Evolutionary conservation across 2,329 filamentous ascomycete species (phyloP).

Genomic region (Scortechinia acanthostroma): DNA sequence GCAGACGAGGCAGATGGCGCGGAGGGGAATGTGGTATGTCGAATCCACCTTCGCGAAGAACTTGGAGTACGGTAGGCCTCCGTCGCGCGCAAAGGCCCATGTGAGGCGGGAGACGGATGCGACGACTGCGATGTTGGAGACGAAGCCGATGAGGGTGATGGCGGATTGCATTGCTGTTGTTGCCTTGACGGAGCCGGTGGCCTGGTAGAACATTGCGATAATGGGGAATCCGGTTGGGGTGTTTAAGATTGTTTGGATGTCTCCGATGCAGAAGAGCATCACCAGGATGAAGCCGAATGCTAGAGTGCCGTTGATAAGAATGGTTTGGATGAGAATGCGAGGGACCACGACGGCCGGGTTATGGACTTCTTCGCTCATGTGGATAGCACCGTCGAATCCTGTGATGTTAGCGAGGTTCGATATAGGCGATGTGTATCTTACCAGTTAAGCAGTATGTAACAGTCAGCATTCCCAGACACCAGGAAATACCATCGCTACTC

Average conservation of each 20-base stretch:
- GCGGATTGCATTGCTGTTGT: background rate
- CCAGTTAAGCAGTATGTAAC: background rate
- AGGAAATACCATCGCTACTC: background rate
- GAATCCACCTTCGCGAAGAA: slow-evolving; percentile 3
- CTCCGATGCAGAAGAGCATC: background rate
- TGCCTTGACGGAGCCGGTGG: background rate
- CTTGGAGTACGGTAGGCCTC: background rate
- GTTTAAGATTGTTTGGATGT: background rate
- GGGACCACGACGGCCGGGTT: slow-evolving; percentile 11
- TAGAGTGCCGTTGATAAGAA: background rate
- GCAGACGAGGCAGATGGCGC: slow-evolving; percentile 6
- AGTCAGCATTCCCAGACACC: background rate
- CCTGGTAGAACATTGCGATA: background rate
- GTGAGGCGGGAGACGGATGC: background rate
- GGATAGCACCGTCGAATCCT: slow-evolving; percentile 9
- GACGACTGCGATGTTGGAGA: slow-evolving; percentile 19
- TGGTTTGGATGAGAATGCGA: background rate
- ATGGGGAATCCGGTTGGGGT: background rate
- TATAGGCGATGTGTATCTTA: background rate
- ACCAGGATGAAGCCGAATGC: background rate
- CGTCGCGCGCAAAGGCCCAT: background rate
- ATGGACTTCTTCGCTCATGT: slow-evolving; percentile 18
- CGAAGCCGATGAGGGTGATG: slow-evolving; percentile 11
- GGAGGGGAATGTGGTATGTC: slow-evolving; percentile 2
- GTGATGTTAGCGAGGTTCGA: background rate